Evolutionary conservation across 2,329 filamentous ascomycete genomes (phyloP).

Genomic region (Balansia obtecta): DNA sequence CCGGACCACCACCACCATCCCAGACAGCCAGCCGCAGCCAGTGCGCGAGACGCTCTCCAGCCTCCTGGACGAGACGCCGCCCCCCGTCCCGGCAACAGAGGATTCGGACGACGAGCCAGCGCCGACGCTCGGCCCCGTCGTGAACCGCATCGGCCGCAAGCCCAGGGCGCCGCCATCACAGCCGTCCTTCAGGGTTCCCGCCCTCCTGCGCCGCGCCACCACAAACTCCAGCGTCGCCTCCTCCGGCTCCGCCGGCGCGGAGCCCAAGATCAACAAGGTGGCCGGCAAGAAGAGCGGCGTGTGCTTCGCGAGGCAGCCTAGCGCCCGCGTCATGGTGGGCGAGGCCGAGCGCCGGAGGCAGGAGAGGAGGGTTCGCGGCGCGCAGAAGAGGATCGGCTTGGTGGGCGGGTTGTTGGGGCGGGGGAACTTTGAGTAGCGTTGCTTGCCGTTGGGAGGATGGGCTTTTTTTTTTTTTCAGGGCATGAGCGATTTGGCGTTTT

Average conservation of each 20-base stretch:
- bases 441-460: too few species aligned
- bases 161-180: slow-evolving; percentile 32
- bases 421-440: slow-evolving; percentile 28
- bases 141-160: slow-evolving; percentile 65
- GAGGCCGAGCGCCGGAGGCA: slow-evolving; percentile 47
- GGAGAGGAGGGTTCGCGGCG: slow-evolving; percentile 44
- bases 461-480: too few species aligned
- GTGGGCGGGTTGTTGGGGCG: slow-evolving; percentile 47
- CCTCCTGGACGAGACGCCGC: slow-evolving; percentile 58
- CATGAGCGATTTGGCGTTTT: too few species aligned
- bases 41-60: slow-evolving; percentile 66
- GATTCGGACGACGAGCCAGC: slow-evolving; percentile 27
- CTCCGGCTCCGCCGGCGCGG: slow-evolving; percentile 18
- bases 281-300: slow-evolving; percentile 49
- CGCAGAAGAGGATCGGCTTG: slow-evolving; percentile 40
- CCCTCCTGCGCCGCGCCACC: slow-evolving; percentile 61
- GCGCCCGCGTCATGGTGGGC: slow-evolving; percentile 39
- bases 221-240: slow-evolving; percentile 42
- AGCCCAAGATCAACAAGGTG: slow-evolving; percentile 45
- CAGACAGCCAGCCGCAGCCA: slow-evolving; percentile 39
- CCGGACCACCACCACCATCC: slow-evolving; percentile 22
- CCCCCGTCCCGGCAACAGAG: slow-evolving; percentile 34
- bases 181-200: slow-evolving; percentile 53
- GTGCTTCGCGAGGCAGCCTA: slow-evolving; percentile 47
- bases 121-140: slow-evolving; percentile 31